Base-by-base conservation (phyloP, 495 filamentous ascomycete genomes). In the Aspergillus funiculosus region DNA sequence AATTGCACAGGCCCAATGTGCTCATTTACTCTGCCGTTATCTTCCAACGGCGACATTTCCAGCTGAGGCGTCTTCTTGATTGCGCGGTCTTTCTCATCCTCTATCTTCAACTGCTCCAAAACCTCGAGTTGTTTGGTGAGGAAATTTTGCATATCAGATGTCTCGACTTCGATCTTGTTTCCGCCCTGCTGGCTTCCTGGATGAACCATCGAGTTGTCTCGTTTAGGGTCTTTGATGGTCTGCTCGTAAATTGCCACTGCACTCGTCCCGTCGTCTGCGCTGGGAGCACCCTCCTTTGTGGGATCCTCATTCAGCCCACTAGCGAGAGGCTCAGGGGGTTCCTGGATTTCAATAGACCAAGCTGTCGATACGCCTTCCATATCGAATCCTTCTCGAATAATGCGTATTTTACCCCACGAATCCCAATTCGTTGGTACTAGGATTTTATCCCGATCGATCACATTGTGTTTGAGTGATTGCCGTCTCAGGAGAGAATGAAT, bases 341-440 rank as follows among this genome's bases (percentile, higher is more conserved):
- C 75, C 47, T 85, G 76, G 42, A 92, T 82, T 53, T 96, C 90
- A 36, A 84, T 74, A 13, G 80, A 80, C 90, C 90, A 96, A 13
- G 82, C 86, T 35, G 78, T 80, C 56, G 85, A 91, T 24, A 90
- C 78, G 4, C 76, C 78, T 68, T 98, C 92, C 32, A 94, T 85
- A 50, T 95, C 88, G 58, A 96, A 97, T 10, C 85, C 87, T 68
- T 96, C 94, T n/a, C 87, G 75, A 13, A 97, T 71, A 29, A 96
- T 86, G 15, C 90, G 78, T 47, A 99, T 95, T 65, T 97, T 99
- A 20, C 87, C 91, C 89, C 91, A 96, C 0, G 89, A 95, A 63
- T 99, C 92, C 94, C 94, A 97, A 60, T 95, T 94, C 8, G 89
- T 84, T 3, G 92, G 94, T 1, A 99, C 82, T 0, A 95, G 73